phyloP scores from a whole-genome alignment of 2,329 filamentous ascomycete species.

The Aureobasidium lini region DNA sequence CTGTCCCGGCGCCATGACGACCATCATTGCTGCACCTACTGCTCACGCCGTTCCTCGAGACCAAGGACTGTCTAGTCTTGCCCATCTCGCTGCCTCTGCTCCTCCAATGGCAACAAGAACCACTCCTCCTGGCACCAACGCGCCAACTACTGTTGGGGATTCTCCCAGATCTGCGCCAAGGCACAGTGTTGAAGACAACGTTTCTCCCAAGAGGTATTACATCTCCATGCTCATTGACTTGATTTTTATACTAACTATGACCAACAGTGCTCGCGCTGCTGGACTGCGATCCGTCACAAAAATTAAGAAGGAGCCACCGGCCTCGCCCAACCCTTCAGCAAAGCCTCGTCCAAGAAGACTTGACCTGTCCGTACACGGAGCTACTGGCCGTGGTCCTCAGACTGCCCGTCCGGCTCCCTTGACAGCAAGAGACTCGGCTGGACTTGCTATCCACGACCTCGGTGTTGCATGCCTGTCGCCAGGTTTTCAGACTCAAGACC shows the following conservation, averaged over 20 bases:
- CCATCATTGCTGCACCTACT: slow-evolving; percentile 38
- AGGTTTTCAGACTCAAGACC: slow-evolving; percentile 91
- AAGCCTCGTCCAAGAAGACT: slow-evolving; percentile 70
- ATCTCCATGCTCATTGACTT: neutral
- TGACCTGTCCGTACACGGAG: slow-evolving; percentile 57
- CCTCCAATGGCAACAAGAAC: slow-evolving; percentile 28
- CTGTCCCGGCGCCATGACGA: slow-evolving; percentile 33
- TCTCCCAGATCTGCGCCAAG: slow-evolving; percentile 18
- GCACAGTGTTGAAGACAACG: slow-evolving; percentile 39
- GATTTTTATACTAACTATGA: slow-evolving; percentile 22
- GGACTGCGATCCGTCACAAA: slow-evolving; percentile 59
- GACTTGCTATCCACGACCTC: slow-evolving; percentile 80
- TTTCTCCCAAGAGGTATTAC: slow-evolving; percentile 44
- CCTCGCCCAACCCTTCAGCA: slow-evolving; percentile 67
- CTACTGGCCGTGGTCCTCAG: slow-evolving; percentile 33
- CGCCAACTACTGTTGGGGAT: slow-evolving; percentile 27
- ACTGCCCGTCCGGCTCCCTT: slow-evolving; percentile 59
- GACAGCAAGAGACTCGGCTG: slow-evolving; percentile 65
- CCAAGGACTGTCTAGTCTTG: slow-evolving; percentile 17
- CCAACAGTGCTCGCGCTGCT: slow-evolving; percentile 12
- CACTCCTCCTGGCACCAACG: slow-evolving; percentile 30
- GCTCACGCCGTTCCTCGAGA: slow-evolving; percentile 24
- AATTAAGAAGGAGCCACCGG: slow-evolving; percentile 92
- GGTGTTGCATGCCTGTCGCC: slow-evolving; percentile 91
- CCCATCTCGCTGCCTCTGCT: slow-evolving; percentile 22